Conservation (phyloP, 2,329 filamentous ascomycete species). For the Pseudopithomyces chartarum region DNA sequence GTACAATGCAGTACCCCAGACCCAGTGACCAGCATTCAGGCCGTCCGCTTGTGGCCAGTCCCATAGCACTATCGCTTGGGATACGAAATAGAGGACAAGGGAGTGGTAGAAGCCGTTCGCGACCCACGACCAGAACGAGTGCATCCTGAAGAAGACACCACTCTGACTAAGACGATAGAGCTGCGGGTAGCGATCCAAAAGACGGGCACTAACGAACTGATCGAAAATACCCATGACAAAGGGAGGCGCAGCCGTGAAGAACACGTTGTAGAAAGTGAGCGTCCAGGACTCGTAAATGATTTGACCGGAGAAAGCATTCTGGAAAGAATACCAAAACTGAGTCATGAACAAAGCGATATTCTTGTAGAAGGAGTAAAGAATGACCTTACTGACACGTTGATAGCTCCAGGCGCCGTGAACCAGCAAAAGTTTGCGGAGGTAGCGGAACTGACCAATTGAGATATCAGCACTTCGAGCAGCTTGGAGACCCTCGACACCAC, state of each 20-base stretch:
- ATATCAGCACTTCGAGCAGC: slow-evolving; percentile 95
- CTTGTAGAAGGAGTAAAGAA: slow-evolving; percentile 99
- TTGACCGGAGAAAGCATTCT: slow-evolving; percentile 96
- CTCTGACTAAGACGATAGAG: slow-evolving; percentile 92
- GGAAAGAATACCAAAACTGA: slow-evolving; percentile 98
- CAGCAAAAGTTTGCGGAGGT: slow-evolving; percentile 87
- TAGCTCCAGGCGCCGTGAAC: slow-evolving; percentile 99
- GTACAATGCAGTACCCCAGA: slow-evolving; percentile 96
- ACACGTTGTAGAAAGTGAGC: slow-evolving; percentile 98
- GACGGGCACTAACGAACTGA: slow-evolving; percentile 92
- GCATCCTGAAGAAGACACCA: slow-evolving; percentile 90
- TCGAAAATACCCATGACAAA: slow-evolving; percentile 96
- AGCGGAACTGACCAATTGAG: slow-evolving; percentile 94
- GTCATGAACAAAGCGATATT: slow-evolving; percentile 99
- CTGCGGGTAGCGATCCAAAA: slow-evolving; percentile 94
- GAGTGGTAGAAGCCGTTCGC: slow-evolving; percentile 95
- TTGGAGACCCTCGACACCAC: slow-evolving; percentile 94
- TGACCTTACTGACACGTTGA: slow-evolving; percentile 94
- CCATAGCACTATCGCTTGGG: slow-evolving; percentile 77
- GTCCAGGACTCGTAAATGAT: slow-evolving; percentile 99
- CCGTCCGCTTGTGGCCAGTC: slow-evolving; percentile 82
- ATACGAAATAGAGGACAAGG: slow-evolving; percentile 85
- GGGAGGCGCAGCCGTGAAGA: slow-evolving; percentile 93
- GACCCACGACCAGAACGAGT: slow-evolving; percentile 92
- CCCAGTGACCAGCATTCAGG: slow-evolving; percentile 88